A percentile compares a stretch with the other conserved stretches of the same genome.
phyloP scores from a whole-genome alignment of 805 yeast species.

The Jamesozyma lodderae region DNA sequence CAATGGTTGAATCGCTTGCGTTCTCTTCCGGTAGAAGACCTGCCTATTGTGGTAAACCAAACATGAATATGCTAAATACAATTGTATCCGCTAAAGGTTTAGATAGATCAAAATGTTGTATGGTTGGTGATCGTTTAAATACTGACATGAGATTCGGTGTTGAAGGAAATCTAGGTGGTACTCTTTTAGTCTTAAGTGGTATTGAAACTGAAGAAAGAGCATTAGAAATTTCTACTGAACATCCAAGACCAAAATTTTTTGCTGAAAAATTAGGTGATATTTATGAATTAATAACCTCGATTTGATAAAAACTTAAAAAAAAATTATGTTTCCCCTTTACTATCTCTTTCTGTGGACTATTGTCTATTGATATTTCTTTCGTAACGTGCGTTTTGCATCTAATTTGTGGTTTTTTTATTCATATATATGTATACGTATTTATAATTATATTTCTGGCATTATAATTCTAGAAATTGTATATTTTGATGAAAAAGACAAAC shows the following conservation, averaged over 20 bases:
- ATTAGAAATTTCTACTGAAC: constrained; percentile 26
- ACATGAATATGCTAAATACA: constrained; percentile 80
- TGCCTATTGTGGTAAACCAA: constrained; percentile 88
- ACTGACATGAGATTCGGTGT: constrained; percentile 92
- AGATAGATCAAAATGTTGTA: constrained; percentile 56
- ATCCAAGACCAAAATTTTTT: constrained; percentile 52
- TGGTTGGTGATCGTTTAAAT: constrained; percentile 93
- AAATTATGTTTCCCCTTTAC: no score
- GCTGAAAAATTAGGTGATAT: constrained; percentile 72
- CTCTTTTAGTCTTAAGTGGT: constrained; percentile 84
- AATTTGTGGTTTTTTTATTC: no score
- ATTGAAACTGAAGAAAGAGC: constrained; percentile 71
- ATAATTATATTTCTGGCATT: no score
- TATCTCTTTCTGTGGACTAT: no score
- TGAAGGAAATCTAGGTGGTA: constrained; percentile 71
- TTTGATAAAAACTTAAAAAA: no score
- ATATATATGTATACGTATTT: no score
- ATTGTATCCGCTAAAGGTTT: constrained; percentile 57
- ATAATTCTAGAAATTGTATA: no score
- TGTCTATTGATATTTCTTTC: no score
- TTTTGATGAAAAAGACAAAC: neutral
- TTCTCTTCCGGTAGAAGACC: constrained; percentile 76
- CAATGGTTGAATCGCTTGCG: constrained; percentile 70
- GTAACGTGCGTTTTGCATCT: no score
- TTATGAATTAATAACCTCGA: constrained; percentile 40